A percentile compares a stretch with the other conserved stretches of the same genome.
phyloP scores from a whole-genome alignment of 1,139 yeast species.

The Scheffersomyces cryptocercus region DNA sequence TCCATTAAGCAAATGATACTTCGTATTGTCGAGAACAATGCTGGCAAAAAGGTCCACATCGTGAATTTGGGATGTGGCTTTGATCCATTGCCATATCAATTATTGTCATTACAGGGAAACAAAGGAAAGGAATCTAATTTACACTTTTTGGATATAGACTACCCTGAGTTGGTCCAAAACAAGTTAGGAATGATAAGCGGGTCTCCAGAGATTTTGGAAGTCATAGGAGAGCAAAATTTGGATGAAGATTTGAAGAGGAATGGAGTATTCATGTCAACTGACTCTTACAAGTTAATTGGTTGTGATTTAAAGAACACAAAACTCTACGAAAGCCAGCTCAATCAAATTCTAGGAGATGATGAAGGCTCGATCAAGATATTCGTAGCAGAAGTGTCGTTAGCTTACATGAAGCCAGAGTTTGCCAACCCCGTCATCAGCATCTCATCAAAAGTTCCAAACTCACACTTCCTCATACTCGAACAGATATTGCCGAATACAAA shows the following conservation, averaged over 20 bases:
- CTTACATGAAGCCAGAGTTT: slow-evolving; percentile 69
- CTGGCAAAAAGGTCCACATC: slow-evolving; percentile 34
- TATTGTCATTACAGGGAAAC: slow-evolving; percentile 31
- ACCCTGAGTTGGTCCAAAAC: slow-evolving; percentile 62
- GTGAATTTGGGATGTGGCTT: slow-evolving; percentile 83
- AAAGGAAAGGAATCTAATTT: slow-evolving; percentile 24
- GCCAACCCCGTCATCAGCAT: slow-evolving; percentile 66
- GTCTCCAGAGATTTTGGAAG: slow-evolving; percentile 45
- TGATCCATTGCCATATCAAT: slow-evolving; percentile 75
- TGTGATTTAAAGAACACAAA: slow-evolving; percentile 63
- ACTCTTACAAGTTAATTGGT: slow-evolving; percentile 60
- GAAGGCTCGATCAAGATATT: slow-evolving; percentile 50
- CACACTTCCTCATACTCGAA: slow-evolving; percentile 69
- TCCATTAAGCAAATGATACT: slow-evolving; percentile 58
- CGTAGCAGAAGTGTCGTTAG: slow-evolving; percentile 81
- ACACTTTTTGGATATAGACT: slow-evolving; percentile 70
- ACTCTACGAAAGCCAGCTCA: slow-evolving; percentile 41
- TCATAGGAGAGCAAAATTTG: slow-evolving; percentile 40
- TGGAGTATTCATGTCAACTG: slow-evolving; percentile 41
- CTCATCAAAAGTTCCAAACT: slow-evolving; percentile 42
- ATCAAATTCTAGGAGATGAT: slow-evolving; percentile 19
- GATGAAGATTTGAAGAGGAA: slow-evolving; percentile 2
- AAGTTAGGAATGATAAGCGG: slow-evolving; percentile 54
- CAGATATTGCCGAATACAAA: slow-evolving; percentile 69
- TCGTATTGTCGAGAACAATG: slow-evolving; percentile 35